Evolutionary conservation across 176 grass and related monocot species (phyloP).

Genomic region (Panicum miliaceum): DNA sequence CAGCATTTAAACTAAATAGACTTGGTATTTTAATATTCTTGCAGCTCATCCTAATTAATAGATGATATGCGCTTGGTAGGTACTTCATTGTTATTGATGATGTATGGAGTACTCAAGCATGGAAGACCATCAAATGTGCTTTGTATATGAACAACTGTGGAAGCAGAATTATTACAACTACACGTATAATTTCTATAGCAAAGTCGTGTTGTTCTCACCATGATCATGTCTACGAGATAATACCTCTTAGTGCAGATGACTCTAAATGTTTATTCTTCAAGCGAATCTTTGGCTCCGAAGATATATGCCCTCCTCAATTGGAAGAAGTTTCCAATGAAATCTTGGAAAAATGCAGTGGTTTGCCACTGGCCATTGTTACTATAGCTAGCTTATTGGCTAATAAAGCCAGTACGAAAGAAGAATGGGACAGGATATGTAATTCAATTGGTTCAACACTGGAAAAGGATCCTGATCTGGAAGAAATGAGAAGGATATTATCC

Average conservation of each 20-base stretch:
- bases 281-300: slow-evolving; percentile 20
- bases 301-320: slow-evolving; percentile 13
- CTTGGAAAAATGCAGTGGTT: slow-evolving; percentile 22
- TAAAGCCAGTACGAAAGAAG: slow-evolving; percentile 18
- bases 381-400: slow-evolving; percentile 22
- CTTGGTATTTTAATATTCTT: background rate
- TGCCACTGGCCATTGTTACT: slow-evolving; percentile 31
- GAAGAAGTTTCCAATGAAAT: slow-evolving; percentile 21
- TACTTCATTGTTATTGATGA: slow-evolving; percentile 46
- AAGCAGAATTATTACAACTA: slow-evolving; percentile 43
- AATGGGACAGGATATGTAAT: slow-evolving; percentile 28
- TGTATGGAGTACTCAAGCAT: slow-evolving; percentile 34
- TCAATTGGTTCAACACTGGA: slow-evolving; percentile 35
- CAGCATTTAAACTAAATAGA: no score
- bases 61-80: background rate
- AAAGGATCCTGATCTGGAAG: slow-evolving; percentile 32
- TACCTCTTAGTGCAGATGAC: slow-evolving; percentile 1
- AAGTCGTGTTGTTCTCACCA: slow-evolving; percentile 27
- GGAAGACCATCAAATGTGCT: slow-evolving; percentile 37
- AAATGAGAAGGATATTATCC: slow-evolving; percentile 44
- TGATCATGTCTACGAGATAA: slow-evolving; percentile 36
- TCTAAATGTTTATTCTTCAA: slow-evolving; percentile 31
- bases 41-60: background rate
- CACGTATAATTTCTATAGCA: slow-evolving; percentile 22
- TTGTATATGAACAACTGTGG: slow-evolving; percentile 8